These are phyloP conservation scores for Neonectria magnoliae DNA, from an alignment of 2,329 filamentous ascomycete species.

Conservation along the genomic window DNA sequence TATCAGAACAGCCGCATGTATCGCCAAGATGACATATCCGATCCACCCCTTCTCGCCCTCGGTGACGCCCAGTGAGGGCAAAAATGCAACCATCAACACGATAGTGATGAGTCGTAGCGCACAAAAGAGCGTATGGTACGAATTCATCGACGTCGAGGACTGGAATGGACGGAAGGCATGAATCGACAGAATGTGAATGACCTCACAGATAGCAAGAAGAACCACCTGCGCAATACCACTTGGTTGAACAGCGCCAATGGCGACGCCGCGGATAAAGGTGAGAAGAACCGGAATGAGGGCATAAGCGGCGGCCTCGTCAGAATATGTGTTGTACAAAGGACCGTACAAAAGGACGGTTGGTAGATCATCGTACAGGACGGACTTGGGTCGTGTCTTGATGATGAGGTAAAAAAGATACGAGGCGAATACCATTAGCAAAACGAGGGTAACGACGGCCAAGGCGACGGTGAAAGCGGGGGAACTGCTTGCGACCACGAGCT, in stretches of 20 bases:
- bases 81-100: slow-evolving; percentile 83
- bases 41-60: slow-evolving; percentile 92
- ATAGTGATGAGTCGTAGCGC: slow-evolving; percentile 79
- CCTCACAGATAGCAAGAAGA: slow-evolving; percentile 91
- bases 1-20: slow-evolving; percentile 85
- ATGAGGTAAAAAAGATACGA: slow-evolving; percentile 85
- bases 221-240: slow-evolving; percentile 95
- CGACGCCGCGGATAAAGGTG: slow-evolving; percentile 86
- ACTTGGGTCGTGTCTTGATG: slow-evolving; percentile 80
- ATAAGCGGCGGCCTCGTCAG: slow-evolving; percentile 90
- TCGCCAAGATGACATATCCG: slow-evolving; percentile 87
- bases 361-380: slow-evolving; percentile 92
- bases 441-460: slow-evolving; percentile 78
- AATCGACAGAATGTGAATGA: slow-evolving; percentile 86
- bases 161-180: slow-evolving; percentile 92
- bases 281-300: slow-evolving; percentile 87
- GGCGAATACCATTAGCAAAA: slow-evolving; percentile 77
- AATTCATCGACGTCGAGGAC: slow-evolving; percentile 94
- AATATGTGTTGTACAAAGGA: slow-evolving; percentile 96
- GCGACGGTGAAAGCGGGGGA: slow-evolving; percentile 78
- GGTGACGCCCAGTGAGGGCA: slow-evolving; percentile 81
- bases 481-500: slow-evolving; percentile 78
- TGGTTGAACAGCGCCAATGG: slow-evolving; percentile 90
- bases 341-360: slow-evolving; percentile 90
- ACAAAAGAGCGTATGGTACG: slow-evolving; percentile 89